Base-by-base conservation (phyloP, 192 early-diverging fungal species). In the Chytriomyces sp. region DNA sequence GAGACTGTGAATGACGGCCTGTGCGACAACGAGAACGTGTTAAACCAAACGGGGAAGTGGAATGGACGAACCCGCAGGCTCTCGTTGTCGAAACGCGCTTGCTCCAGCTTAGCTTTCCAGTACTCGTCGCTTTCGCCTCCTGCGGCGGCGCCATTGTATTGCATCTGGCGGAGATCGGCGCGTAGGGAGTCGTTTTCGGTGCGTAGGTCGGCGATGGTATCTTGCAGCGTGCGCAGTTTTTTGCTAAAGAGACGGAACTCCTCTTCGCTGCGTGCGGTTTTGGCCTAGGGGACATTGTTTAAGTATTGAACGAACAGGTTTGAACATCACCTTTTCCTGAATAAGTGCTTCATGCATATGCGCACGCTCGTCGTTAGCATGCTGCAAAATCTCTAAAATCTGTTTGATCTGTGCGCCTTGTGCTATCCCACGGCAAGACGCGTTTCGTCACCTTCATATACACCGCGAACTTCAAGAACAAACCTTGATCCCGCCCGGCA, bases 201-300 rank as follows among this genome's bases (percentile, higher is more conserved):
- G 0, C 53, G 64, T 14, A 80, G 49, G 31, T 64, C 56, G 28
- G 37, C 37, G 59, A 69, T 73, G 8, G 49, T 53, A 12, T 80
- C 78, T 49, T 80, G 78, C 19, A 80, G 65, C 14, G 30, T 67
- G 4, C 78, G 52, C 37, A 76, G 41, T 34, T 76, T 76, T 19
- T 59, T 64, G 10, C 65, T 38, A 40, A 80, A 80, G 12, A 80
- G 53, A 10, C 74, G 74, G 38, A 80, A 76, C 39, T 80, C 78
- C 10, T 54, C 74, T 38, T 80, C 78, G 39, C 61, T 71, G 8
- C 71, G 69, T 14, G 63, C 38, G 5, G 38, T 76, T 69, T 76
- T 80, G 7, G 65, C 57, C 68, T 70, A 63, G 3, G 2, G 28
- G 28, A 58, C 0, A 49, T 2, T n/a, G 14, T 49, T 49, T 49